These are phyloP conservation scores for Trametes sanguinea DNA, from an alignment of 768 basidiomycete genomes.

Conservation along the genomic window DNA sequence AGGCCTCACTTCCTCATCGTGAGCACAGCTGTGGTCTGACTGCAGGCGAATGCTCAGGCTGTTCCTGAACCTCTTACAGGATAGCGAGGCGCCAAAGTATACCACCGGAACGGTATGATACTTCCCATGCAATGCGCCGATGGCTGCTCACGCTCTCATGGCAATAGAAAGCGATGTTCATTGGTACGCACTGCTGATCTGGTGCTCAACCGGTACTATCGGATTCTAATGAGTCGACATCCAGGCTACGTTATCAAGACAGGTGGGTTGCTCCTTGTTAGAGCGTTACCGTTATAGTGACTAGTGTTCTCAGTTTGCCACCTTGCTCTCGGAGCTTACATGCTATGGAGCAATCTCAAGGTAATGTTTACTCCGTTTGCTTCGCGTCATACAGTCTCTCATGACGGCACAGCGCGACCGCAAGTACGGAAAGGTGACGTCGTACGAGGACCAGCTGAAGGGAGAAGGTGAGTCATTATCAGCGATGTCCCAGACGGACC, in stretches of 20 bases:
- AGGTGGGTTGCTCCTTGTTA: constrained; percentile 1
- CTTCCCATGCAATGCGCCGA: too few relatives aligned
- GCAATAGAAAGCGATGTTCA: constrained; percentile 22
- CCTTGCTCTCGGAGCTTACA: constrained; percentile 20
- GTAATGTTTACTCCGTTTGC: neutral
- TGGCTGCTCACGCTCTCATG: neutral
- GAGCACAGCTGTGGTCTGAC: neutral
- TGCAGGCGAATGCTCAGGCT: neutral
- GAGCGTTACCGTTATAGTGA: neutral
- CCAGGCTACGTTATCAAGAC: constrained; percentile 25
- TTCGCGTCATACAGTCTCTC: neutral
- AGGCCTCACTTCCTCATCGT: constrained; percentile 25
- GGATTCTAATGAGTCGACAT: neutral
- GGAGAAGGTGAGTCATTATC: constrained; percentile 14
- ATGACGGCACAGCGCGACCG: constrained; percentile 18
- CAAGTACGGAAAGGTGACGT: constrained; percentile 16
- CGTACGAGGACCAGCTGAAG: constrained; percentile 23
- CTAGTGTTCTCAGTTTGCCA: constrained; percentile 1
- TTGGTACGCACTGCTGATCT: constrained; percentile 7
- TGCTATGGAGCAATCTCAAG: constrained; percentile 24
- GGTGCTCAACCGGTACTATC: too few relatives aligned
- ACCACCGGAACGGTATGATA: constrained; percentile 17
- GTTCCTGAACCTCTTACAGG: neutral
- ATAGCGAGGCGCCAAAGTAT: constrained; percentile 23
- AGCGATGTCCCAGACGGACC: neutral